These are phyloP conservation scores for Piper betle DNA, from an alignment of 164 flowering plant species.

Conservation along the genomic window DNA sequence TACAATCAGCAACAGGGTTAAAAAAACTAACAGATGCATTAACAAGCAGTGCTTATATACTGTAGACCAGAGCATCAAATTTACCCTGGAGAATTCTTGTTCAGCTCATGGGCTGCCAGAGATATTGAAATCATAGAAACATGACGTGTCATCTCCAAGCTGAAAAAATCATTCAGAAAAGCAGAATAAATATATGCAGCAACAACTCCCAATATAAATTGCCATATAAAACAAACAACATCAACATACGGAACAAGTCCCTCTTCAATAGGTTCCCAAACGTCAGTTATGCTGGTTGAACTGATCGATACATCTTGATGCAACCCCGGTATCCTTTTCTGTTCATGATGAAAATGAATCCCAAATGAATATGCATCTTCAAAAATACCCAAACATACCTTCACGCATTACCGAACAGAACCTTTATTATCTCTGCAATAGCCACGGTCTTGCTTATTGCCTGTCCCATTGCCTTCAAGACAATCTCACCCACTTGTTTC, in stretches of 20 bases:
- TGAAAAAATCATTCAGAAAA: slow-evolving; percentile 20
- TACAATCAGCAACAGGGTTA: not conserved
- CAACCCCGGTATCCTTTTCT: slow-evolving; percentile 56
- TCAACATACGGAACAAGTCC: slow-evolving; percentile 76
- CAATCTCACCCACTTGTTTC: slow-evolving; percentile 47
- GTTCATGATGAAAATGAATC: slow-evolving; percentile 7
- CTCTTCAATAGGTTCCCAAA: slow-evolving; percentile 92
- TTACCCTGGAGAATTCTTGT: slow-evolving; percentile 80
- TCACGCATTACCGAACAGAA: slow-evolving; percentile 2
- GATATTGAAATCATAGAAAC: slow-evolving; percentile 85
- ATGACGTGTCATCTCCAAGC: slow-evolving; percentile 87
- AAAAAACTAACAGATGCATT: not conserved
- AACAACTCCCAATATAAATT: not conserved
- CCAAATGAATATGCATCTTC: slow-evolving; percentile 11
- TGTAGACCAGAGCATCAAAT: not conserved
- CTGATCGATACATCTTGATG: slow-evolving; percentile 75
- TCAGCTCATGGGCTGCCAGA: slow-evolving; percentile 48
- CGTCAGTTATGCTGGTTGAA: slow-evolving; percentile 76
- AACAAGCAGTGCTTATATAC: not conserved
- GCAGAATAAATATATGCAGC: not conserved
- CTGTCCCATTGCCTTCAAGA: slow-evolving; percentile 89
- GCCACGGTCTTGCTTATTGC: slow-evolving; percentile 90
- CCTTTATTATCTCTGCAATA: slow-evolving; percentile 78
- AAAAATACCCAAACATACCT: not conserved
- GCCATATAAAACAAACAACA: not conserved